Evolutionary conservation across 1,284 basidiomycete genomes (phyloP).

Genomic region (Bjerkandera adusta): DNA sequence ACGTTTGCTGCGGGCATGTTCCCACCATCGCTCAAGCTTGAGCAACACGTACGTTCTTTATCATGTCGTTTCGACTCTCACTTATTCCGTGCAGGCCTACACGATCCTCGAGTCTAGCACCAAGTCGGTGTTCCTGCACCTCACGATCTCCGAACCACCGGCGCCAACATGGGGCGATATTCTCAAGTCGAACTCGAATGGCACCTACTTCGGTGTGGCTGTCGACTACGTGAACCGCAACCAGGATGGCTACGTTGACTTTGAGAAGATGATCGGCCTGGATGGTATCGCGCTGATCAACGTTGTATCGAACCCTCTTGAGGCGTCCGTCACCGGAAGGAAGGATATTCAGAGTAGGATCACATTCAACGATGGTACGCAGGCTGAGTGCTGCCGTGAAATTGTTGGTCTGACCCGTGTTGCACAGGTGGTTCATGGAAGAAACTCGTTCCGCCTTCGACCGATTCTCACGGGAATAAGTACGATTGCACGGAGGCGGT

Average conservation of each 20-base stretch:
- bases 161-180: conserved; percentile 87
- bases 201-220: conserved; percentile 92
- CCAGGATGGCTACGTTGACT: conserved; percentile 87
- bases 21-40: conserved; percentile 86
- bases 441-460: conserved; percentile 68
- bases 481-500: conserved; percentile 80
- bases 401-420: conserved; percentile 1
- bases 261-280: conserved; percentile 96
- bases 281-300: conserved; percentile 97
- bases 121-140: conserved; percentile 90
- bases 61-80: conserved; percentile 4
- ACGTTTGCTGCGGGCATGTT: conserved; percentile 86
- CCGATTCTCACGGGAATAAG: conserved; percentile 74
- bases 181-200: conserved; percentile 97
- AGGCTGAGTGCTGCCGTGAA: neutral
- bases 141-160: conserved; percentile 82
- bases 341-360: conserved; percentile 88
- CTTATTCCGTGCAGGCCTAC: conserved; percentile 59
- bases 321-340: conserved; percentile 68
- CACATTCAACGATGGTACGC: conserved; percentile 91
- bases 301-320: conserved; percentile 79
- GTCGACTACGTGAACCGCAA: conserved; percentile 91
- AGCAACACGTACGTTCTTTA: conserved; percentile 67
- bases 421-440: conserved; percentile 82
- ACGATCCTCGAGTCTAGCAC: conserved; percentile 95